Percentiles rank a stretch among this genome's conserved stretches.
phyloP scores from a whole-genome alignment of 371 early-diverging fungal species.

The Actinomucor elegans region DNA sequence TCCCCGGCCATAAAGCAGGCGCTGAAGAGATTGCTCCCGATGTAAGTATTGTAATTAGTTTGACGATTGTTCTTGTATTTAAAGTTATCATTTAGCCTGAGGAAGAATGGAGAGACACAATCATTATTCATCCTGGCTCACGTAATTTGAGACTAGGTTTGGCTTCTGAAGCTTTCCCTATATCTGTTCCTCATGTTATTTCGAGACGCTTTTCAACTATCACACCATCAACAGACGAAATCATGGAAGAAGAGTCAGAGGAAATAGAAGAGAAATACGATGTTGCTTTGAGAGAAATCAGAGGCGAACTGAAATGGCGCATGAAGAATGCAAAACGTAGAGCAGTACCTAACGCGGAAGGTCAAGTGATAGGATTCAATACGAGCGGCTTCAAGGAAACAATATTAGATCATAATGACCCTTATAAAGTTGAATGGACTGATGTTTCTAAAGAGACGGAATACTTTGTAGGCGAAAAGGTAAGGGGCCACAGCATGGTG shows the following conservation, averaged over 20 bases:
- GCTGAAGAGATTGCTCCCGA: slow-evolving; percentile 34
- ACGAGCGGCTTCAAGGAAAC: slow-evolving; percentile 60
- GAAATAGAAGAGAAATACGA: slow-evolving; percentile 20
- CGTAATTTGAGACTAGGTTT: slow-evolving; percentile 75
- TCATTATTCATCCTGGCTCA: slow-evolving; percentile 89
- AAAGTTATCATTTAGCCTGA: slow-evolving; percentile 27
- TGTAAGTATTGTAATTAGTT: slow-evolving; percentile 23
- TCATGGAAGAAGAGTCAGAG: background rate
- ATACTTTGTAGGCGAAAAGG: slow-evolving; percentile 67
- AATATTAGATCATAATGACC: slow-evolving; percentile 89
- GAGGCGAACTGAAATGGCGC: slow-evolving; percentile 66
- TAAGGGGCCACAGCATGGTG: slow-evolving; percentile 7
- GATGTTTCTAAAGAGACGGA: slow-evolving; percentile 38
- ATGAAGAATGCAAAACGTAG: slow-evolving; percentile 82
- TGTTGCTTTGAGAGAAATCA: slow-evolving; percentile 48
- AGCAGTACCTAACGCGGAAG: slow-evolving; percentile 71
- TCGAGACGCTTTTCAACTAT: slow-evolving; percentile 56
- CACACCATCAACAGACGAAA: background rate
- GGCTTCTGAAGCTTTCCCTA: slow-evolving; percentile 82
- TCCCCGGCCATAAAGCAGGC: slow-evolving; percentile 42
- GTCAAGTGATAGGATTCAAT: slow-evolving; percentile 76
- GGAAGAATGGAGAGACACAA: slow-evolving; percentile 58
- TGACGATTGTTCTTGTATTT: background rate
- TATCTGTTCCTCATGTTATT: slow-evolving; percentile 77
- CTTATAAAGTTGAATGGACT: slow-evolving; percentile 87